Evolutionary conservation across 2,329 filamentous ascomycete species (phyloP), one percentile per base, ranked within the genome.

Genomic region (Myrmaecium sp.): DNA sequence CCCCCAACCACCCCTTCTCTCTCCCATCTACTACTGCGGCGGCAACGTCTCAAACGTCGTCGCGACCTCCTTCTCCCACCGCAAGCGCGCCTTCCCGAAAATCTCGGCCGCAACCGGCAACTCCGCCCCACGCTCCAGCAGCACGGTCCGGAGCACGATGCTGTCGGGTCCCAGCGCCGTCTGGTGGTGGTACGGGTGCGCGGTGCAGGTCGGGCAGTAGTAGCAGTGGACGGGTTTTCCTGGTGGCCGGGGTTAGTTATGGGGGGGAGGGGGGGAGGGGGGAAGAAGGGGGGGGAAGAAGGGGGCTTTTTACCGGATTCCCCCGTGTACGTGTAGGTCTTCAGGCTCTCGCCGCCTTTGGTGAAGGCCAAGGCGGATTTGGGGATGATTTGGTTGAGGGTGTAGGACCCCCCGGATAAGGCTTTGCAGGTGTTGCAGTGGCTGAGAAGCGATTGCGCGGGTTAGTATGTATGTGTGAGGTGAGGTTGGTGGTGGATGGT

Each of bases 391-490:
- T 65, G 59, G 47, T 66, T 68, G 33, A 66, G 48, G 11, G 62
- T 66, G 51, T 51, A 65, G 25, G 59, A 52, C 11, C 54, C 49
- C 35, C 62, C 62, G 27, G 54, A 54, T 30, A 66, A 55, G 33
- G 51, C 41, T 38, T 68, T 66, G 60, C 66, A 69, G 16, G 63
- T 64, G 37, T 63, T 53, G 50, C 66, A 69, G 39, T 69, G 65
- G 53, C 63, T 64, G 11, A 3, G 20, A 16, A 12, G n/a, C n/a
- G n/a, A n/a, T n/a, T 23, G 21, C 4, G 1, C 16, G 9, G 23
- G 13, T 6, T n/a, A 21, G n/a, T 11, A 23, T 7, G 25, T 8
- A 15, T n/a, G n/a, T 8, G 11, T 10, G 14, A 22, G 16, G 8
- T 23, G 11, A 12, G 6, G n/a, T 13, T 23, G 8, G 26, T 14